Conservation (phyloP, 768 basidiomycete genomes). For the Xerocomus spinulosus region DNA sequence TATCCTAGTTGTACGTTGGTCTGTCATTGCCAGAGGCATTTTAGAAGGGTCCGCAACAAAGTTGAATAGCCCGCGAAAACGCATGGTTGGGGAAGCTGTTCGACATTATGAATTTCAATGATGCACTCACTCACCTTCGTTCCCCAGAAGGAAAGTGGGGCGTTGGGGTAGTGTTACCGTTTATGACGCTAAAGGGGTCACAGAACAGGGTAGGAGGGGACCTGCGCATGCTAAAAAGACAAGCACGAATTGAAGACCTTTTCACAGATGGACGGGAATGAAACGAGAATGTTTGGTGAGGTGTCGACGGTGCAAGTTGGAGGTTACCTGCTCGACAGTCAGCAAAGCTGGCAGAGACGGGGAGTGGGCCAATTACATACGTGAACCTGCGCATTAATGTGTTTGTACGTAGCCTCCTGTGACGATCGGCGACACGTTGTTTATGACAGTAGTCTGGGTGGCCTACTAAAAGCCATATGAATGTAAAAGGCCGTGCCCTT, state of each 20-base stretch:
- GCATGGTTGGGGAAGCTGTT: conserved; percentile 7
- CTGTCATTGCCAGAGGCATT: conserved; percentile 12
- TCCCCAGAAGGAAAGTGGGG: conserved; percentile 8
- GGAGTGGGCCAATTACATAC: conserved; percentile 20
- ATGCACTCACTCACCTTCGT: conserved; percentile 5
- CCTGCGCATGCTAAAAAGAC: conserved; percentile 6
- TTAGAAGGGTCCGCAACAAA: conserved; percentile 2
- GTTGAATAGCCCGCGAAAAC: conserved; percentile 4
- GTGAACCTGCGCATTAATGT: conserved; percentile 3
- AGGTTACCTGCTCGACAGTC: conserved; percentile 5
- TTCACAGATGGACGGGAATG: conserved; percentile 19
- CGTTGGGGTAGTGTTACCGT: conserved; percentile 1
- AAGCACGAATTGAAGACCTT: conserved; percentile 3
- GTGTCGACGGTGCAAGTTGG: conserved; percentile 3
- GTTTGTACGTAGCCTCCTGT: conserved; percentile 23
- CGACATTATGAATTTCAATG: conserved; percentile 10
- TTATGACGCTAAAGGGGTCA: conserved; percentile 12
- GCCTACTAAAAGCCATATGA: conserved; percentile 18
- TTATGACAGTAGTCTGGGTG: conserved; percentile 10
- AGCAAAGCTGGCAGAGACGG: conserved; percentile 1
- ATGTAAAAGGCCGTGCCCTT: conserved; percentile 9
- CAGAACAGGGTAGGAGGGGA: conserved; percentile 14
- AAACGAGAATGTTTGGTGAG: conserved; percentile 7
- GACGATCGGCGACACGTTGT: conserved; percentile 24
- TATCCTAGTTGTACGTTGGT: conserved; percentile 1